Evolutionary conservation across 257 asterid genomes (phyloP), one percentile per base, ranked within the genome.

Genomic region (Rauvolfia tetraphylla): DNA sequence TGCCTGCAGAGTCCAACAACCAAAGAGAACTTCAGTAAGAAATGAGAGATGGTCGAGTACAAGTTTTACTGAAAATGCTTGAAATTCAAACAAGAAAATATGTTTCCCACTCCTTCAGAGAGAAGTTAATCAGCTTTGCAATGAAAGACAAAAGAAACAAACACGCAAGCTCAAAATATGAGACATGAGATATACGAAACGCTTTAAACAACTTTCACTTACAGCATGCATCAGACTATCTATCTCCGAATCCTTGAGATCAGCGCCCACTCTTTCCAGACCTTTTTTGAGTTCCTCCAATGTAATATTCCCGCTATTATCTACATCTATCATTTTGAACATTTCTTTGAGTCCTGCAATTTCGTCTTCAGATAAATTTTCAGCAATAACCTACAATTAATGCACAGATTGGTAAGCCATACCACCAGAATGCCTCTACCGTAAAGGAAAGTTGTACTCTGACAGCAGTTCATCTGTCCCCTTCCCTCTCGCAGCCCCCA

Each of bases 331-430:
- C 89, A 78, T 81, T 80, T 81, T 81, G 79, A 85, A 85, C 89
- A 86, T 86, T 79, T 86, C 80, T 79, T 72, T 83, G 25, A 86
- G 87, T 36, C 89, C 89, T 46, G 86, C 87, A 54, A 86, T 86
- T 78, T 86, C 90, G 62, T 86, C 90, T 71, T 84, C 88, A 0
- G 90, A 84, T 38, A 86, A 81, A 41, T 67, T 77, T 68, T 86
- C 90, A 7, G 90, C 90, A 63, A 86, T 86, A 44, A 86, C 87
- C 89, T 86, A 51, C 76, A 53, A 34, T 29, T 22, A 41, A 36
- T 74, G 23, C 10, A 5, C 31, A 79, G 46, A 49, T 11, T 15
- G 7, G 18, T 72, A 36, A 49, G 62, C n/a, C 18, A 36, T 49
- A 13, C 29, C 75, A 31, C 18, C 31, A 42, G 8, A 71, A 9